Percentiles rank a stretch among this genome's conserved stretches.
phyloP scores from a whole-genome alignment of 371 early-diverging fungal genomes.

The Mortierella sp. region DNA sequence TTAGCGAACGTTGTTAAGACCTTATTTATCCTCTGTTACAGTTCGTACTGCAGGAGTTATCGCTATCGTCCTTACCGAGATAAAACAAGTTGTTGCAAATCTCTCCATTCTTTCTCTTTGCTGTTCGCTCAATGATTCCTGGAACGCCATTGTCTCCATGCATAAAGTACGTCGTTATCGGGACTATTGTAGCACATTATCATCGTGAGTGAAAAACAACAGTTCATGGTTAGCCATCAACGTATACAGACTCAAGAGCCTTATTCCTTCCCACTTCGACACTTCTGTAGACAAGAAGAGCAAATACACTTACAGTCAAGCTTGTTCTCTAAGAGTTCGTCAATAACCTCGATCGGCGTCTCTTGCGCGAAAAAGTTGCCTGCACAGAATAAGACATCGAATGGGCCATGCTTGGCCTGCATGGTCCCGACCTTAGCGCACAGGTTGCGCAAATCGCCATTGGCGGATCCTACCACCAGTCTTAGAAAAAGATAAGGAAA shows the following conservation, averaged over 20 bases:
- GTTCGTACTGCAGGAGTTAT: neutral
- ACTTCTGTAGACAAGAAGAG: neutral
- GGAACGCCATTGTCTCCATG: slow-evolving; percentile 76
- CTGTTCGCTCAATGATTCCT: slow-evolving; percentile 63
- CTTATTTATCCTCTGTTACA: neutral
- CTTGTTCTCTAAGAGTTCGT: slow-evolving; percentile 67
- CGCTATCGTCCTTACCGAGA: slow-evolving; percentile 66
- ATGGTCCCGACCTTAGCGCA: slow-evolving; percentile 80
- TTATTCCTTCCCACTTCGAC: neutral
- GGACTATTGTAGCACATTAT: slow-evolving; percentile 62
- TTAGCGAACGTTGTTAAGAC: neutral
- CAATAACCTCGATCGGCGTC: slow-evolving; percentile 59
- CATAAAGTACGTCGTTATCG: slow-evolving; percentile 84
- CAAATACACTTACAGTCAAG: slow-evolving; percentile 65
- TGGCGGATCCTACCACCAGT: slow-evolving; percentile 78
- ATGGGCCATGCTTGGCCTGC: slow-evolving; percentile 88
- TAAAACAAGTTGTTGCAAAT: slow-evolving; percentile 81
- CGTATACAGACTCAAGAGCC: neutral
- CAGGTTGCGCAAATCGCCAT: slow-evolving; percentile 72
- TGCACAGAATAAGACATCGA: slow-evolving; percentile 81
- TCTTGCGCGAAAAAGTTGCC: slow-evolving; percentile 85
- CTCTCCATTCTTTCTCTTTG: slow-evolving; percentile 76
- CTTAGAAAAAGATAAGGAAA: slow-evolving; percentile 35
- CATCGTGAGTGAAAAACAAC: neutral
- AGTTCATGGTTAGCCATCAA: neutral